These are phyloP conservation scores for Trichopus zeylanicus DNA, from an alignment of 116 monocot genomes.

Conservation along the genomic window DNA sequence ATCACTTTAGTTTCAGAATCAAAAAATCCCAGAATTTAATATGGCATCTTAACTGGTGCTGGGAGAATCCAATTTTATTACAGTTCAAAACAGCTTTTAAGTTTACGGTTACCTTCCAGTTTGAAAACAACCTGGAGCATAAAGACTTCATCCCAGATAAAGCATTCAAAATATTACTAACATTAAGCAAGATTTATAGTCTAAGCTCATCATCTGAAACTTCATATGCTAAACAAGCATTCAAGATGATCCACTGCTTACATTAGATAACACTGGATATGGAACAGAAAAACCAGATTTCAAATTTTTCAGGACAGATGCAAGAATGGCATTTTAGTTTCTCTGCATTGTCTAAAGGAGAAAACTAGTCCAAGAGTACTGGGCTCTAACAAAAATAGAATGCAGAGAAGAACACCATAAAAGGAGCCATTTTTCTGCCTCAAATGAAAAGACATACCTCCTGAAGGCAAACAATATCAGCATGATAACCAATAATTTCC, in stretches of 20 bases:
- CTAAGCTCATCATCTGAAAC: neutral
- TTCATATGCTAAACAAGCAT: neutral
- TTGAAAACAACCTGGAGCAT: neutral
- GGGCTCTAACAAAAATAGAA: too few species aligned
- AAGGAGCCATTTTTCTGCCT: too few species aligned
- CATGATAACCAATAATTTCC: conserved; percentile 88
- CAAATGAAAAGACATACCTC: conserved; percentile 38
- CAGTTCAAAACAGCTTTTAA: neutral
- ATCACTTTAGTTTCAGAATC: neutral
- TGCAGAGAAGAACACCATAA: too few species aligned
- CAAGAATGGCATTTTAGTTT: too few species aligned
- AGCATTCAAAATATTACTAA: neutral
- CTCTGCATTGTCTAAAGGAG: too few species aligned
- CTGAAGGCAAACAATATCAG: conserved; percentile 97
- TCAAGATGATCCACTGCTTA: too few species aligned
- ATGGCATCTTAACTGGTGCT: neutral
- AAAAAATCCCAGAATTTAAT: neutral
- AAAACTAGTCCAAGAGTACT: too few species aligned
- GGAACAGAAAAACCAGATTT: too few species aligned
- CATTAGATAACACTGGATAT: too few species aligned
- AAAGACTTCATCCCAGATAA: neutral
- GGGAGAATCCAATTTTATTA: neutral
- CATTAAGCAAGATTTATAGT: neutral
- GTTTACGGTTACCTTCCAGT: neutral
- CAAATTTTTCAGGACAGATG: too few species aligned